Percentiles rank a stretch among this genome's conserved stretches.
These are phyloP conservation scores for Avena sativa DNA, from an alignment of 176 grass and related monocot genomes.

Conservation along the genomic window DNA sequence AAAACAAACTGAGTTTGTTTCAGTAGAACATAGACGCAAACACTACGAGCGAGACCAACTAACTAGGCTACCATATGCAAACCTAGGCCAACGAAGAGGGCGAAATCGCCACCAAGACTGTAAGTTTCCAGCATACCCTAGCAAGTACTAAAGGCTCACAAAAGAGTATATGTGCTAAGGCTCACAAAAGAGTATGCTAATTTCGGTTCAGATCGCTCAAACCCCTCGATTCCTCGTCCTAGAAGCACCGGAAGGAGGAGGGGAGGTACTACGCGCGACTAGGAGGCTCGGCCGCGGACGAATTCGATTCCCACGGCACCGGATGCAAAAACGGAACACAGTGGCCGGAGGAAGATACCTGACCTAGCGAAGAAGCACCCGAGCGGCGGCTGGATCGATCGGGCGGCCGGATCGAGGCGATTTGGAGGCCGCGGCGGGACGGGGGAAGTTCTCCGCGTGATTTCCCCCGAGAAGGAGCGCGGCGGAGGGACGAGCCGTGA, in stretches of 20 bases:
- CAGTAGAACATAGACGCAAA: neutral
- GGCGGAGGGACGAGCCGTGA: slow-evolving; percentile 2
- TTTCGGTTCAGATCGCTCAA: slow-evolving; percentile 2
- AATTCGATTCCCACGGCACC: neutral
- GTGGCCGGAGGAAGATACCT: neutral
- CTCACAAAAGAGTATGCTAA: neutral
- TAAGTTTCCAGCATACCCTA: neutral
- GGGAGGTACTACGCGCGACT: neutral
- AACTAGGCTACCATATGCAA: neutral
- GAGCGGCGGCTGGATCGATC: neutral
- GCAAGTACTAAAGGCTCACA: neutral
- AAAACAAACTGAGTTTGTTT: neutral
- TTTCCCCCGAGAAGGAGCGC: neutral
- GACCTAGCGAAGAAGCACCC: neutral
- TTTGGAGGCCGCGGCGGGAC: neutral
- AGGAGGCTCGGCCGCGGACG: neutral
- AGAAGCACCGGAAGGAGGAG: neutral
- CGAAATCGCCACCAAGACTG: neutral
- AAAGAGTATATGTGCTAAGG: too few relatives aligned
- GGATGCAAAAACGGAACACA: slow-evolving; percentile 1
- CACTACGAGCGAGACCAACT: neutral
- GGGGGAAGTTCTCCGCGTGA: neutral
- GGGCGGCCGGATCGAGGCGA: slow-evolving; percentile 22
- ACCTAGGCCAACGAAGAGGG: neutral
- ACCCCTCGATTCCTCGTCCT: neutral